Evolutionary conservation across 2,329 filamentous ascomycete genomes (phyloP).

Genomic region (Sarocladium strictum): DNA sequence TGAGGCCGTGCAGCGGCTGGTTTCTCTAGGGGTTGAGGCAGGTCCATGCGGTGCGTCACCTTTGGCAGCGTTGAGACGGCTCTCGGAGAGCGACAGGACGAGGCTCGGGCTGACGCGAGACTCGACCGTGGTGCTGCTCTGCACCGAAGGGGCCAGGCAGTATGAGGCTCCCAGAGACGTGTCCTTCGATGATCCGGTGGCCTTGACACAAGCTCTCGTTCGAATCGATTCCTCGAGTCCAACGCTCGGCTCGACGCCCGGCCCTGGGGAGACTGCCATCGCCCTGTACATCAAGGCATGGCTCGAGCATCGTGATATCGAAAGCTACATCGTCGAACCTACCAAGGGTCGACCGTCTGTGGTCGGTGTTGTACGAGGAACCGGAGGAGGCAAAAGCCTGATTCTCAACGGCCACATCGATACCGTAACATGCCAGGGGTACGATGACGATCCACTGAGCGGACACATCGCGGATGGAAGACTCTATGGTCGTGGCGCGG

Average conservation of each 20-base stretch:
- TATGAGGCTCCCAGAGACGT: constrained; percentile 41
- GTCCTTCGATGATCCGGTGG: constrained; percentile 32
- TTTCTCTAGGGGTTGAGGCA: too few relatives aligned
- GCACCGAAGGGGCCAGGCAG: constrained; percentile 42
- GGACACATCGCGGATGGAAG: constrained; percentile 33
- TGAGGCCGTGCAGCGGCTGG: too few relatives aligned
- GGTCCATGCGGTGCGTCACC: too few relatives aligned
- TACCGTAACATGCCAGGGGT: constrained; percentile 42
- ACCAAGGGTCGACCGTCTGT: constrained; percentile 42
- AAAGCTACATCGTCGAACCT: constrained; percentile 42
- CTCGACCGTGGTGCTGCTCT: too few relatives aligned
- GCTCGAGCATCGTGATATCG: constrained; percentile 45
- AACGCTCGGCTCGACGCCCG: constrained; percentile 31
- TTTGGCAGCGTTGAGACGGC: too few relatives aligned
- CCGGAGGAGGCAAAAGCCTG: constrained; percentile 38
- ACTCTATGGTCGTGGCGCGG: constrained; percentile 38
- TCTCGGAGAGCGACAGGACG: too few relatives aligned
- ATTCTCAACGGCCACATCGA: constrained; percentile 50
- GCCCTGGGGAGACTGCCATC: constrained; percentile 39
- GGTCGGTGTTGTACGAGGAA: constrained; percentile 39
- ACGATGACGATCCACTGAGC: constrained; percentile 38
- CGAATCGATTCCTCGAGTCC: constrained; percentile 45
- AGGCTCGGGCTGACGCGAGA: too few relatives aligned
- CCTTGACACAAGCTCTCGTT: constrained; percentile 37
- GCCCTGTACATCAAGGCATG: constrained; percentile 41